A percentile compares a stretch with the other conserved stretches of the same genome.
Conservation (phyloP, 2,329 filamentous ascomycete species). For the Beauveria sp. region DNA sequence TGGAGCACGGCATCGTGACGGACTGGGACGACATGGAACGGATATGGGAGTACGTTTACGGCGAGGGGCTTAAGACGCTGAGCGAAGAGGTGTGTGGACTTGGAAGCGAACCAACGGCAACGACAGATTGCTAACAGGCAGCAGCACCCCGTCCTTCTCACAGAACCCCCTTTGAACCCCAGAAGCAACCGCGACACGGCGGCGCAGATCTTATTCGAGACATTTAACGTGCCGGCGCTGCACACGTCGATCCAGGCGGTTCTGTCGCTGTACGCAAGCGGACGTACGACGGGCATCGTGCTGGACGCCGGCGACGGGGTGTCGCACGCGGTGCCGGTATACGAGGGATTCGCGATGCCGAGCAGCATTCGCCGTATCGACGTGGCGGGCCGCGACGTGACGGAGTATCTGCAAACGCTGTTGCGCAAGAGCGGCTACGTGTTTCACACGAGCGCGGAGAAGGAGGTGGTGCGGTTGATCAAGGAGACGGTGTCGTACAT, state of each 20-base stretch:
- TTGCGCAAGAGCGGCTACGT: constrained; percentile 88
- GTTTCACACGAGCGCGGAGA: constrained; percentile 96
- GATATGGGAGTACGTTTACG: constrained; percentile 98
- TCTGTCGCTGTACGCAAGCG: constrained; percentile 89
- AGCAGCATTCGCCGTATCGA: constrained; percentile 94
- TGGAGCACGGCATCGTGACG: constrained; percentile 97
- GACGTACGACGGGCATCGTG: constrained; percentile 91
- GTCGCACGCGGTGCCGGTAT: constrained; percentile 93
- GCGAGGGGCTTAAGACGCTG: constrained; percentile 89
- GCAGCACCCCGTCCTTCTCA: constrained; percentile 89
- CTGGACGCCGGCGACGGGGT: constrained; percentile 94
- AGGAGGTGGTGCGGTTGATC: constrained; percentile 95
- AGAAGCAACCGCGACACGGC: constrained; percentile 92
- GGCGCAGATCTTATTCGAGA: constrained; percentile 96
- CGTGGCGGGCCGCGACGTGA: constrained; percentile 91
- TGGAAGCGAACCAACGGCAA: not conserved
- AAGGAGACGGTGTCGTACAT: constrained; percentile 95
- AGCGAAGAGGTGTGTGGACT: constrained; percentile 71
- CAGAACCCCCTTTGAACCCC: constrained; percentile 91
- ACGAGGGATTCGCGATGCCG: constrained; percentile 94
- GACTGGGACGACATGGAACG: constrained; percentile 99
- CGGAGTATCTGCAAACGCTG: constrained; percentile 86
- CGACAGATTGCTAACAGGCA: constrained; percentile 8
- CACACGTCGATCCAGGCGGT: constrained; percentile 98
- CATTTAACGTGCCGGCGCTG: constrained; percentile 93